Base-by-base conservation (phyloP, 1,284 basidiomycete species). In the Vanrija humicola region DNA sequence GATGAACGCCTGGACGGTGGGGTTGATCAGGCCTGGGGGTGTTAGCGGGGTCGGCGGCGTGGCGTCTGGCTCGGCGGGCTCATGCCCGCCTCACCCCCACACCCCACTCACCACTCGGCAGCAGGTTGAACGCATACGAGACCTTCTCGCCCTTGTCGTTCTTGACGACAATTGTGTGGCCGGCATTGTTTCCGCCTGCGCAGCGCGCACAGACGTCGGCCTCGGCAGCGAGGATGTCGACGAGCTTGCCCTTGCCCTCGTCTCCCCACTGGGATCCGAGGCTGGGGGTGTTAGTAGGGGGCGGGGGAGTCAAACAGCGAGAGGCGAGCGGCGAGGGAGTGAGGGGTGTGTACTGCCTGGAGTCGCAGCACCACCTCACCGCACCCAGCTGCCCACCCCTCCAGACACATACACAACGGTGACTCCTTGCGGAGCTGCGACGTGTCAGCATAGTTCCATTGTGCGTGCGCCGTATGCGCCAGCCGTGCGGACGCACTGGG, bases 171-270 rank as follows among this genome's bases (percentile, higher is more conserved):
- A 98, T 97, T 34, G 96, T 98, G 78, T 98, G 95, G 6, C 95
- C 96, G 43, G 95, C 95, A 74, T 98, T 98, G 81, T 98, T 98
- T 18, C 95, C 96, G 26, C 95, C 95, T 6, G 95, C 95, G 76
- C 93, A 98, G 46, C 95, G 85, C 38, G 94, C 95, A 71, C 94
- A 98, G 70, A 98, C 78, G 75, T 98, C 95, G 65, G 86, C 84
- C 52, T 95, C 84, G 19, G 87, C 89, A 46, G 90, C 83, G 65
- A 96, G 82, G 72, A 96, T 87, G 77, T 98, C 91, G 59, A 94
- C 92, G 59, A 97, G 85, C 78, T 97, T 95, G 46, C 92, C 92
- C 77, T 96, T 96, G 66, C 92, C 91, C 78, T 95, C 91, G 77
- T 95, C 92, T 59, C 92, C 92, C 92, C 92, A 96, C 72, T 96